A percentile compares a stretch with the other conserved stretches of the same genome.
Conservation (phyloP, 2,329 filamentous ascomycete genomes). For the Fusarium musae region DNA sequence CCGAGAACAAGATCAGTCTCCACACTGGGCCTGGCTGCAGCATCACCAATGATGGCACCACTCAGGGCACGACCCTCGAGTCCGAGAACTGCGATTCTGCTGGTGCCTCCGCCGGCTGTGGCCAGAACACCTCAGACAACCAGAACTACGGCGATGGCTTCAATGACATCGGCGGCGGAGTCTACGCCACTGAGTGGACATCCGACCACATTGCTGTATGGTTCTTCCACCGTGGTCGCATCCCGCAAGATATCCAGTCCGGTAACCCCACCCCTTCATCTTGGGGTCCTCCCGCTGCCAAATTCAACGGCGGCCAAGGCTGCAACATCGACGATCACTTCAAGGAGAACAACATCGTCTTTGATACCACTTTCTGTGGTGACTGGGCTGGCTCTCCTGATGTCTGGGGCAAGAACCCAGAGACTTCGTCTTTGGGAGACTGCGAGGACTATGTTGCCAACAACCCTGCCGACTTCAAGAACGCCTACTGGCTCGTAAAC, state of each 20-base stretch:
- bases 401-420: slow-evolving; percentile 68
- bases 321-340: slow-evolving; percentile 81
- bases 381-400: slow-evolving; percentile 77
- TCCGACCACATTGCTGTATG: slow-evolving; percentile 77
- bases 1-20: slow-evolving; percentile 71
- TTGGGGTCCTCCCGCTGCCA: slow-evolving; percentile 77
- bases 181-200: slow-evolving; percentile 84
- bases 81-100: slow-evolving; percentile 67
- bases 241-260: slow-evolving; percentile 71
- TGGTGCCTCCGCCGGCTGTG: slow-evolving; percentile 68
- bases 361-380: slow-evolving; percentile 88
- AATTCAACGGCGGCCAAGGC: slow-evolving; percentile 71
- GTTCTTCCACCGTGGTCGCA: slow-evolving; percentile 77
- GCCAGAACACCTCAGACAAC: slow-evolving; percentile 61
- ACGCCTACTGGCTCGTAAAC: slow-evolving; percentile 83
- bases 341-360: slow-evolving; percentile 77
- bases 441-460: slow-evolving; percentile 78
- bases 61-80: slow-evolving; percentile 58
- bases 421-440: slow-evolving; percentile 71
- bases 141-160: slow-evolving; percentile 74
- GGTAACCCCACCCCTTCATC: slow-evolving; percentile 69
- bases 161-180: slow-evolving; percentile 74
- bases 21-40: slow-evolving; percentile 72
- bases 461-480: slow-evolving; percentile 75
- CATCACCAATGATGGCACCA: slow-evolving; percentile 61